A percentile compares a stretch with the other conserved stretches of the same genome.
Conservation (phyloP, 2,329 filamentous ascomycete genomes). For the Hymenoscyphus infarciens region DNA sequence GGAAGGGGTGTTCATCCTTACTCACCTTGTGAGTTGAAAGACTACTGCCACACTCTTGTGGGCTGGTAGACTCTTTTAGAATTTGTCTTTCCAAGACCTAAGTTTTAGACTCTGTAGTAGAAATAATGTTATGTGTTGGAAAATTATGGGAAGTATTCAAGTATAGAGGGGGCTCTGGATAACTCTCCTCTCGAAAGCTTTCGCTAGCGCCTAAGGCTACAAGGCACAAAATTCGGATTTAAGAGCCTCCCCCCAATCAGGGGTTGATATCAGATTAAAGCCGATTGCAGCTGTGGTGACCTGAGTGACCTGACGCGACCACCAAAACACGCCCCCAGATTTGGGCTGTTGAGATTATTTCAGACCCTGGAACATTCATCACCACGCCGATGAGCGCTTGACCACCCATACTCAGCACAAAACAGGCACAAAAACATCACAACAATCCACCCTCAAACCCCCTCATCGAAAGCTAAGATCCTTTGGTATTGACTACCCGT, state of each 20-base stretch:
- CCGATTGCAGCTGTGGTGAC: background rate
- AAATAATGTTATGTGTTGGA: too few species aligned
- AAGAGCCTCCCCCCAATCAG: background rate
- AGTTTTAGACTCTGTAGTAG: too few species aligned
- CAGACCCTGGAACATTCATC: constrained; percentile 8
- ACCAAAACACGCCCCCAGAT: background rate
- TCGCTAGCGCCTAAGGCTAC: too few species aligned
- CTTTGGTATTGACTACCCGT: background rate
- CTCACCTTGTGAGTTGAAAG: background rate
- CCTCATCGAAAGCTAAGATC: background rate
- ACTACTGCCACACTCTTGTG: background rate
- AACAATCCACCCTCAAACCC: background rate
- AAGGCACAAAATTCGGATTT: background rate
- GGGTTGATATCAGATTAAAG: background rate
- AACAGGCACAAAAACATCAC: constrained; percentile 1
- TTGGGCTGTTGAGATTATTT: background rate
- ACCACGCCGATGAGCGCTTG: constrained; percentile 10
- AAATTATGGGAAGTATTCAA: too few species aligned
- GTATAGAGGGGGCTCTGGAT: too few species aligned
- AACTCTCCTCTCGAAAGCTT: too few species aligned
- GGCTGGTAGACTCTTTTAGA: too few species aligned
- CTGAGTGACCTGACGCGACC: background rate
- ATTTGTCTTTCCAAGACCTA: too few species aligned
- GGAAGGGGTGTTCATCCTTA: background rate
- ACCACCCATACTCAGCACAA: constrained; percentile 4